These are phyloP conservation scores for Stemphylium vesicarium DNA, from an alignment of 2,329 filamentous ascomycete species.

Conservation along the genomic window DNA sequence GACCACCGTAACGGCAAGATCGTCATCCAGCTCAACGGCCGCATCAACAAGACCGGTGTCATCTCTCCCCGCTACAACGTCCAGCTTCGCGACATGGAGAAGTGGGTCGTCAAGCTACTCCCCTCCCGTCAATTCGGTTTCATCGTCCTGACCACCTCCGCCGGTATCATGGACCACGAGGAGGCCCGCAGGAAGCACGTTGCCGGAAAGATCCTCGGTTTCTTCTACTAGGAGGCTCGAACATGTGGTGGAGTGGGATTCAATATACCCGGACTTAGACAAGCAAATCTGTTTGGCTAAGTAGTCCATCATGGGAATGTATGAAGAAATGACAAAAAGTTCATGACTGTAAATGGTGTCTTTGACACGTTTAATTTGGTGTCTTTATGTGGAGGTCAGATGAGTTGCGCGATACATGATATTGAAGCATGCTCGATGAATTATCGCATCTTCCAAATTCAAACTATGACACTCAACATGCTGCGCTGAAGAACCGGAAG, in stretches of 20 bases:
- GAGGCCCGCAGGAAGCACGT: slow-evolving; percentile 99
- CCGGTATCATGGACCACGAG: slow-evolving; percentile 99
- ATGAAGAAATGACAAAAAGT: slow-evolving; percentile 41
- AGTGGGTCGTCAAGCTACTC: slow-evolving; percentile 99
- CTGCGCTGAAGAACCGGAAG: neutral
- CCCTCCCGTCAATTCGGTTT: slow-evolving; percentile 99
- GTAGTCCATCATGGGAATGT: slow-evolving; percentile 36
- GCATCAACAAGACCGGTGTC: slow-evolving; percentile 98
- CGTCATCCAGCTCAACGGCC: slow-evolving; percentile 98
- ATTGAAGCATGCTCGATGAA: neutral
- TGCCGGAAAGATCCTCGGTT: slow-evolving; percentile 98
- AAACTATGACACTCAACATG: no score
- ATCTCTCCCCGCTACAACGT: slow-evolving; percentile 99
- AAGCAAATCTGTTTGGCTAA: slow-evolving; percentile 32
- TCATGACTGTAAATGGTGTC: slow-evolving; percentile 22
- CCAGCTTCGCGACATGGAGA: slow-evolving; percentile 96
- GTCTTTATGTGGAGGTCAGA: no score
- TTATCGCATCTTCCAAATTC: neutral
- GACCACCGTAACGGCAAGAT: slow-evolving; percentile 99
- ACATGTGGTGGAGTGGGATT: slow-evolving; percentile 30
- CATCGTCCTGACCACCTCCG: slow-evolving; percentile 98
- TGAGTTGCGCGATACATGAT: neutral
- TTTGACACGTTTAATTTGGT: neutral
- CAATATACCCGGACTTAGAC: slow-evolving; percentile 40
- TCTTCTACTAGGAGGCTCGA: slow-evolving; percentile 82